Base-by-base conservation (phyloP, 768 basidiomycete genomes). In the Hydnum rufescens region DNA sequence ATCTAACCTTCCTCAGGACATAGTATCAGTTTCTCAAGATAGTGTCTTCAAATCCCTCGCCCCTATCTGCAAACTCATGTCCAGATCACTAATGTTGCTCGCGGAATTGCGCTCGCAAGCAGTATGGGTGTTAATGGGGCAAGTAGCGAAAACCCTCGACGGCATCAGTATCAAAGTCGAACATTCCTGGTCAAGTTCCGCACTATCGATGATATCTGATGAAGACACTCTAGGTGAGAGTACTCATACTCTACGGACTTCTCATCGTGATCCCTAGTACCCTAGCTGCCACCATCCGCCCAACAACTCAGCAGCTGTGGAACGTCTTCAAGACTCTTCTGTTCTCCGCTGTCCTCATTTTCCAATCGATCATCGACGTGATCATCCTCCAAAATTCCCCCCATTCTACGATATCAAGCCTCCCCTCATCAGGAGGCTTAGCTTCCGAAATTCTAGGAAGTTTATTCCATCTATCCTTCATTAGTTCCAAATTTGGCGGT, bases 401-500 rank as follows among this genome's bases (percentile, higher is more conserved):
- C 3, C 16, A 42, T 8, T 42, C 51, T 3, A 8, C n/a, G 1
- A 36, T 22, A 42, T 53, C 3, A 49, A 52, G 2, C n/a, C 32
- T 5, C 28, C 51, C 3, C 52, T 58, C 44, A 50, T 57, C n/a
- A 26, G 54, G 18, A 5, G 28, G 42, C 4, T 67, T 87, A 5
- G 77, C 82, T 1, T 64, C 73, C 3, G 63, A 69, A 13, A 68
- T 72, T 3, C 64, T 89, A 0, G 68, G 70, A 26, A 74, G 73
- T 0, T 69, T 89, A 6, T 76, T 74, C 6, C 72, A 77, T 59
- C 68, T 87, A 19, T 76, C 84, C 2, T 85, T 85, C 59, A 73
- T 88, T 47, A 75, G 88, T 4, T 75, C 79, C 5, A 76, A 81
- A 58, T 87, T 89, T 57, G 87, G 87, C 2, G 82, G 83, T 4